Base-by-base conservation (phyloP, 306 rosid genomes). In the Carpinus viminea region DNA sequence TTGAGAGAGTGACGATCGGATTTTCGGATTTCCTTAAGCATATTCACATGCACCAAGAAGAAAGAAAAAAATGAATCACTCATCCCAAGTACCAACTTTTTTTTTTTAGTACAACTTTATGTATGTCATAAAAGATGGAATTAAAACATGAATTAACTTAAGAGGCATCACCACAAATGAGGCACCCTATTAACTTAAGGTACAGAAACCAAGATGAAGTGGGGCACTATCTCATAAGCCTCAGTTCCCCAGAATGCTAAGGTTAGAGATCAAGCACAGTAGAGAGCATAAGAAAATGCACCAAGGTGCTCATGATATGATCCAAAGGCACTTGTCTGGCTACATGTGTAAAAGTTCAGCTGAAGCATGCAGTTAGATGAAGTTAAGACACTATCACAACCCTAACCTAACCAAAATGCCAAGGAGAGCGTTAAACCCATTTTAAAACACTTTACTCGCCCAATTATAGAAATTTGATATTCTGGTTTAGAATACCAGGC, bases 281-380 rank as follows among this genome's bases (percentile, higher is more conserved):
- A 2, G n/a, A 65, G 46, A 36, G 36, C 15, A 17, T 36, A 6
- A 31, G 48, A 41, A 65, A 65, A 36, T 17, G 12, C 46, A 65
- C 46, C 46, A 65, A 36, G 70, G 70, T 34, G 46, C 46, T 65
- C 70, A 34, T 4, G 0, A 16, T 21, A 57, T 65, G 48, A 65
- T 65, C 70, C 12, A 34, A 69, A 8, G 70, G 50, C 54, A 43
- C 24, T 21, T 41, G 46, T 7, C 8, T n/a, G 17, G 36, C 45
- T 2, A 31, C 34, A 54, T 18, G 13, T 55, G 57, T 17, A 28
- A 13, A 15, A 57, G 12, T 52, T 46, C 65, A 34, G 69, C 47
- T 70, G 38, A 68, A 45, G 66, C 77, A 74, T 46, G 54, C 65
- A 54, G 21, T 16, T 73, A 31, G 45, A 62, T 62, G 69, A 62